Base-by-base conservation (phyloP, 192 early-diverging fungal genomes). In the Umbelopsis sp. region DNA sequence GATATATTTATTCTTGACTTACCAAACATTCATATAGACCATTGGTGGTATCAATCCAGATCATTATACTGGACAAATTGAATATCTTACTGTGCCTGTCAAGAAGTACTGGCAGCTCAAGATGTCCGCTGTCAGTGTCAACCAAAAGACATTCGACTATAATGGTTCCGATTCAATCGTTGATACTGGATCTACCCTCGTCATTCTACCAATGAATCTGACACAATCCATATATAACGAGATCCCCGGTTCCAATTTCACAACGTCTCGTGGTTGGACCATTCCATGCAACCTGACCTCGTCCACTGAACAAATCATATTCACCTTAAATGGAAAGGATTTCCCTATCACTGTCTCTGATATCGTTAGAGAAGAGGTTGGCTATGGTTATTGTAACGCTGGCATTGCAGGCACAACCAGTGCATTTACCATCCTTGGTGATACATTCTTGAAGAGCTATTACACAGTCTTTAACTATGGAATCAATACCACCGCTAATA, bases 41-140 rank as follows among this genome's bases (percentile, higher is more conserved):
- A 72, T 89, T 65, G 88, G 88, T 36, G 84, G 80, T 17, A 82
- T 81, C 26, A 85, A 86, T 68, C 73, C 77, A 51, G 74, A 77
- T 21, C 82, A 78, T 66, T 88, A 83, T 77, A 77, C 77, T 74
- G 85, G 85, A n/a, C 83, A 87, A 31, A 66, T 88, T 21, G 62
- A 74, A 16, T 89, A 82, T 70, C 74, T 88, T 72, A 79, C 82
- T 4, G 75, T 87, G 3, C 86, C 82, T 2, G 76, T 79, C 22
- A 72, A 85, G 29, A 83, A 83, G 54, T 90, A 89, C 79, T 91
- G 91, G 89, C 78, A 82, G 50, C 52, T 86, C 12, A 56, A 73
- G 8, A 66, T 83, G 32, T 69, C 75, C 4, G 69, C 77, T 2
- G 71, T 86, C 41, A 67, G 65, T 22, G 68, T 86, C 38, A 73